Conservation (phyloP, 1,284 basidiomycete species). For the Caloboletus inedulis region DNA sequence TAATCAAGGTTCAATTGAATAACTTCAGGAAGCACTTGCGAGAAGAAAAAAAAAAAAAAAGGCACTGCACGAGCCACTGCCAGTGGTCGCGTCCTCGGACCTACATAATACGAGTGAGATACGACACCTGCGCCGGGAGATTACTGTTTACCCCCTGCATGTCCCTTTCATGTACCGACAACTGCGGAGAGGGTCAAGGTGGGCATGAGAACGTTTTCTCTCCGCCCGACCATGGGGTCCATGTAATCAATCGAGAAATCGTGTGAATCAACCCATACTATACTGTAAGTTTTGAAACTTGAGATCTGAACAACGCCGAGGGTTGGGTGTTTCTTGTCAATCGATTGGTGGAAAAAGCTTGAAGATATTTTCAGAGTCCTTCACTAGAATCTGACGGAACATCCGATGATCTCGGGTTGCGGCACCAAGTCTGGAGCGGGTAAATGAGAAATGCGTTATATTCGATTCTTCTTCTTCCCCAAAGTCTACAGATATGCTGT, state of each 20-base stretch:
- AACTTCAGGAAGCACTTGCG: no score
- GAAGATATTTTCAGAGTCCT: background rate
- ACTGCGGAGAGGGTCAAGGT: background rate
- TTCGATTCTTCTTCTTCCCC: constrained; percentile 21
- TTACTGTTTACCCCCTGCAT: background rate
- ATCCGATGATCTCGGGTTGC: background rate
- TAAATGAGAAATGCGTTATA: constrained; percentile 13
- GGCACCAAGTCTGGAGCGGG: background rate
- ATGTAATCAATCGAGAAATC: background rate
- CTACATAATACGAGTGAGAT: no score
- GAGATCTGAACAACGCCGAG: no score
- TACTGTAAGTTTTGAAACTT: no score
- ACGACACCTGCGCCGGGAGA: no score
- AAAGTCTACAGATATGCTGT: constrained; percentile 27
- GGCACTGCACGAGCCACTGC: no score
- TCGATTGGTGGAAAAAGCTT: no score
- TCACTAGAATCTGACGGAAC: background rate
- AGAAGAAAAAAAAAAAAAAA: no score
- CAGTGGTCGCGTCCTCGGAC: no score
- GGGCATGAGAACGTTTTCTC: background rate
- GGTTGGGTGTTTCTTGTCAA: no score
- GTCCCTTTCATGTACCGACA: background rate
- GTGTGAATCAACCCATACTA: background rate
- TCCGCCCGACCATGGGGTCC: no score
- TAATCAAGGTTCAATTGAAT: no score